Percentiles rank a stretch among this genome's conserved stretches.
These are phyloP conservation scores for Citrus medica DNA, from an alignment of 345 rosid species.

Conservation along the genomic window DNA sequence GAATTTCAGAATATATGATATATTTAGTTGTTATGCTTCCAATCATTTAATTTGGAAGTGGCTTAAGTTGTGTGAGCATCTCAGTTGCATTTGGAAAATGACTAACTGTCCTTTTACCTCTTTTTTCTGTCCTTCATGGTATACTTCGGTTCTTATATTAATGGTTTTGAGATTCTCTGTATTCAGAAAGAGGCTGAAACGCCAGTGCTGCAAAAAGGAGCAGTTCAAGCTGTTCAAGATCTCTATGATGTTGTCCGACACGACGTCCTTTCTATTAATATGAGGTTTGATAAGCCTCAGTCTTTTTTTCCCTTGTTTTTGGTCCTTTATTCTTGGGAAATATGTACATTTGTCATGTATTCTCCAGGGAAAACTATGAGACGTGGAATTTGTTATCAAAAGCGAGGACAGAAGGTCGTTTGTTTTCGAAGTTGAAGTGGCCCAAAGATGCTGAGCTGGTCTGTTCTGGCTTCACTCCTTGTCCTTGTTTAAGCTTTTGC, in stretches of 20 bases:
- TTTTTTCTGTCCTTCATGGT: neutral
- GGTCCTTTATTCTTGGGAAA: neutral
- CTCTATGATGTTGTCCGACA: constrained; percentile 86
- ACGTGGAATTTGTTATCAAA: constrained; percentile 70
- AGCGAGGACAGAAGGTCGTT: constrained; percentile 86
- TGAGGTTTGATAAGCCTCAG: constrained; percentile 56
- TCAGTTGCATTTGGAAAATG: neutral
- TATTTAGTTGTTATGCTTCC: neutral
- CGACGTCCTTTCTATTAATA: constrained; percentile 69
- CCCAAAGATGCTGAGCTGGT: constrained; percentile 88
- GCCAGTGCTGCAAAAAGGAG: constrained; percentile 71
- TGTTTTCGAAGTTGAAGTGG: constrained; percentile 88
- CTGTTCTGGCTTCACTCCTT: constrained; percentile 14
- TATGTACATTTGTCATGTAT: constrained; percentile 10
- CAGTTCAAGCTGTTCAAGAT: constrained; percentile 90
- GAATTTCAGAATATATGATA: neutral
- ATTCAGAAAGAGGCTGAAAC: constrained; percentile 70
- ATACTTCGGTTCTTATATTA: neutral
- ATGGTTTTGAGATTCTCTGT: constrained; percentile 18
- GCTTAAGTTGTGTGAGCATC: neutral
- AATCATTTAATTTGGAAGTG: neutral
- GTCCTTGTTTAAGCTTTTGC: constrained; percentile 9
- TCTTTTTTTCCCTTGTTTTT: neutral
- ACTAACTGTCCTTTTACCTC: neutral
- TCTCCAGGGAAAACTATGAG: constrained; percentile 67